Percentiles rank a stretch among this genome's conserved stretches.
These are phyloP conservation scores for Prunus yedoensis DNA, from an alignment of 331 rosid species.

Conservation along the genomic window DNA sequence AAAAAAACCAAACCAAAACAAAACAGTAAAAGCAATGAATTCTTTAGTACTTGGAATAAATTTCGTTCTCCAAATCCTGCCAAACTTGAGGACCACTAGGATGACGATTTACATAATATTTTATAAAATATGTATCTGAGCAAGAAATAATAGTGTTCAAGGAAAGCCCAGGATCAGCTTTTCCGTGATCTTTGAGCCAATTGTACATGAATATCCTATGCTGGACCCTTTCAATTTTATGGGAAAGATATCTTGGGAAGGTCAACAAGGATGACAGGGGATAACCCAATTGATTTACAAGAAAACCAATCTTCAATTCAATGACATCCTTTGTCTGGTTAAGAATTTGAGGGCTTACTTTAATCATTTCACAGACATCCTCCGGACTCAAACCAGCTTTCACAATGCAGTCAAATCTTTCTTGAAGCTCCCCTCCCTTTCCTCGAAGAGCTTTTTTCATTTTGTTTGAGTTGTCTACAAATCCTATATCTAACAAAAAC, in stretches of 20 bases:
- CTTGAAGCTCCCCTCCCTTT: slow-evolving; percentile 72
- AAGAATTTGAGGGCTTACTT: slow-evolving; percentile 58
- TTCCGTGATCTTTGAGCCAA: slow-evolving; percentile 66
- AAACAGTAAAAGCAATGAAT: slow-evolving; percentile 1
- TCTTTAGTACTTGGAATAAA: slow-evolving; percentile 27
- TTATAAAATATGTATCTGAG: slow-evolving; percentile 43
- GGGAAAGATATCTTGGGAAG: slow-evolving; percentile 57
- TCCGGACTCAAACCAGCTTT: slow-evolving; percentile 57
- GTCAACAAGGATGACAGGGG: slow-evolving; percentile 49
- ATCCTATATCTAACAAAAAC: slow-evolving; percentile 66
- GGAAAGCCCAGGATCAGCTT: slow-evolving; percentile 31
- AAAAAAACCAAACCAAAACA: no score
- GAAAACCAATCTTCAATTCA: slow-evolving; percentile 50
- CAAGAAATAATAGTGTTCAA: slow-evolving; percentile 64
- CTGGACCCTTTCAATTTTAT: slow-evolving; percentile 44
- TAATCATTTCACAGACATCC: slow-evolving; percentile 52
- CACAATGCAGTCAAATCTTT: slow-evolving; percentile 66
- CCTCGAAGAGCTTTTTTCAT: slow-evolving; percentile 57
- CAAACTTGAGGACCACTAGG: slow-evolving; percentile 61
- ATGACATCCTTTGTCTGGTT: slow-evolving; percentile 49
- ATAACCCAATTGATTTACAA: slow-evolving; percentile 51
- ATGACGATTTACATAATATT: slow-evolving; percentile 53
- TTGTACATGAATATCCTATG: slow-evolving; percentile 58
- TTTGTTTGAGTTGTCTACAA: slow-evolving; percentile 41
- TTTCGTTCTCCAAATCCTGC: slow-evolving; percentile 51